phyloP scores from a whole-genome alignment of 2,329 filamentous ascomycete species.

The Escovopsis sp. region DNA sequence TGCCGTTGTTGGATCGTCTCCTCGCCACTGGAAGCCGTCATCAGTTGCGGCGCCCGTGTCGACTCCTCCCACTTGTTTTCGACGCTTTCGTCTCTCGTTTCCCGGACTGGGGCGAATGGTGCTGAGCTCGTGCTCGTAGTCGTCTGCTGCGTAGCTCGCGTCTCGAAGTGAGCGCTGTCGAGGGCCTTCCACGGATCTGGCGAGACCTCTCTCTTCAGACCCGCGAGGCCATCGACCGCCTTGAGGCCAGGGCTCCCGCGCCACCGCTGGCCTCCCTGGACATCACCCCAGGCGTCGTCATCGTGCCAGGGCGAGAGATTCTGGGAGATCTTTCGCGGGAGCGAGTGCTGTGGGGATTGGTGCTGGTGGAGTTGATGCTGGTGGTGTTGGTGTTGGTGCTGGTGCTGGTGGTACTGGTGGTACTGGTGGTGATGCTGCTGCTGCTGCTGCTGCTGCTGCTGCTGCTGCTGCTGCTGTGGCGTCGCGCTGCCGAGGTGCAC shows the following conservation, averaged over 20 bases:
- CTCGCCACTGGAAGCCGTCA: too few species aligned
- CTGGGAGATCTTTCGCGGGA: slow-evolving; percentile 11
- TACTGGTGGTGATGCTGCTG: too few species aligned
- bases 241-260: slow-evolving; percentile 18
- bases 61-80: not conserved
- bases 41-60: not conserved
- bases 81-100: too few species aligned
- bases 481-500: slow-evolving; percentile 15
- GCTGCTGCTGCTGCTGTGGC: too few species aligned
- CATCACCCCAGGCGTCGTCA: slow-evolving; percentile 21
- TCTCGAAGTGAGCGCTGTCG: not conserved
- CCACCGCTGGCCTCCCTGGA: slow-evolving; percentile 15
- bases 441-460: too few species aligned
- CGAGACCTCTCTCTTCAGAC: slow-evolving; percentile 12
- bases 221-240: slow-evolving; percentile 9
- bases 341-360: too few species aligned
- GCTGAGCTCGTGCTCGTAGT: too few species aligned
- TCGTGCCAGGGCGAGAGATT: slow-evolving; percentile 16
- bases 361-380: slow-evolving; percentile 1
- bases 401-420: too few species aligned
- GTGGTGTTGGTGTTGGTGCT: too few species aligned
- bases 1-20: too few species aligned
- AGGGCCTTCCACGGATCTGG: slow-evolving; percentile 14
- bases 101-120: too few species aligned
- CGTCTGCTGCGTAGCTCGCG: not conserved